Conservation (phyloP, 345 rosid species). For the Cardamine resedifolia region DNA sequence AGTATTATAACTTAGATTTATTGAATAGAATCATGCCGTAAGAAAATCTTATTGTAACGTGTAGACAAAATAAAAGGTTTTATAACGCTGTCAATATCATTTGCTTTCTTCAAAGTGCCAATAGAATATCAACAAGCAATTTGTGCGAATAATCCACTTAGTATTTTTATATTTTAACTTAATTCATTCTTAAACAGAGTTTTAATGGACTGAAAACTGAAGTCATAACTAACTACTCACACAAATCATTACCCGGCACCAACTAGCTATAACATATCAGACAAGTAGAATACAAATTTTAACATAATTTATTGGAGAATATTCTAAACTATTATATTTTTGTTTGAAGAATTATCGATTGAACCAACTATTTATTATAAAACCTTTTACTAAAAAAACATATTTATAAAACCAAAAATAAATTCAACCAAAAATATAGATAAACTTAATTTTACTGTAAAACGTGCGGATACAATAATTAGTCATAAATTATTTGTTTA, state of each 20-base stretch:
- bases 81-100: neutral
- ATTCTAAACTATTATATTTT: neutral
- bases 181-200: neutral
- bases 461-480: neutral
- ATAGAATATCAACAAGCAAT: constrained; percentile 4
- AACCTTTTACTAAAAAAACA: no score
- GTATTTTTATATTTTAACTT: neutral
- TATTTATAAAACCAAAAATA: neutral
- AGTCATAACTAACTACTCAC: constrained; percentile 1
- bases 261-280: constrained; percentile 3
- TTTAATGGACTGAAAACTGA: constrained; percentile 4
- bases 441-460: neutral
- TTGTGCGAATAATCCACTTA: constrained; percentile 25
- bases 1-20: neutral
- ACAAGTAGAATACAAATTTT: neutral
- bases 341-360: neutral
- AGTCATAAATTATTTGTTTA: neutral
- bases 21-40: constrained; percentile 13
- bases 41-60: constrained; percentile 12
- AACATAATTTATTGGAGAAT: neutral
- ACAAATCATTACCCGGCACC: constrained; percentile 10
- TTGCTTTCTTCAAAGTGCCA: constrained; percentile 7
- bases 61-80: constrained; percentile 4
- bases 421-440: neutral
- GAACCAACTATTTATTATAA: neutral